Base-by-base conservation (phyloP, 495 filamentous ascomycete species). In the Extremus antarcticus region DNA sequence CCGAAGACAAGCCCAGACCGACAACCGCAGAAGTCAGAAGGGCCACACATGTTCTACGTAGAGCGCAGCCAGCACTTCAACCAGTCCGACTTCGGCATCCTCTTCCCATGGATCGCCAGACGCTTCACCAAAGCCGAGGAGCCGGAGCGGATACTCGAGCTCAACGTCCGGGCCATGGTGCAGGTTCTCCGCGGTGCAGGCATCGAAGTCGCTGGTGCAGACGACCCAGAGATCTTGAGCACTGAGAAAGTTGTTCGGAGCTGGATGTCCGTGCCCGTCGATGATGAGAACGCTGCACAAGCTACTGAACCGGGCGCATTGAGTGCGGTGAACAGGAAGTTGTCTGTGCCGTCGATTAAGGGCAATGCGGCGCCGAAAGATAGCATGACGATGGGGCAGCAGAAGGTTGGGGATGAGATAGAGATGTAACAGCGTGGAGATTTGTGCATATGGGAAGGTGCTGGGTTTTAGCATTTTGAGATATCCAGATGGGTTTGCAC, bases 81-180 rank as follows among this genome's bases (percentile, higher is more conserved):
- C 35, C 87, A 90, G 69, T 82, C 77, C 16, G 87, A 90, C 61
- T 90, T 89, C 64, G 86, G 81, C n/a, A 64, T 88, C 11, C 66
- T 91, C 19, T 90, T 89, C 63, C 85, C 87, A 0, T 79, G 77
- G 69, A 59, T 85, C 20, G 81, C 79, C 21, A 75, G 73, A 48
- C 70, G 70, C 49, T 69, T 82, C 8, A 78, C 83, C 59, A 73
- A 74, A 3, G 75, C 75, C 1, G 77, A 81, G 55, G 74, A 81
- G 48, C 84, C 85, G 0, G 80, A 82, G 59, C 68, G 79, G 1
- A 75, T 78, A 0, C 62, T 90, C 39, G 68, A 76, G 45, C 66
- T 89, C 20, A 89, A 90, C 54, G 66, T 74, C 3, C 65, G 85
- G 1, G 84, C 84, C 2, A 71, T 78, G 20, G 61, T 85, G 54